Evolutionary conservation across 2,329 filamentous ascomycete species (phyloP).

Genomic region (Alternaria dauci): DNA sequence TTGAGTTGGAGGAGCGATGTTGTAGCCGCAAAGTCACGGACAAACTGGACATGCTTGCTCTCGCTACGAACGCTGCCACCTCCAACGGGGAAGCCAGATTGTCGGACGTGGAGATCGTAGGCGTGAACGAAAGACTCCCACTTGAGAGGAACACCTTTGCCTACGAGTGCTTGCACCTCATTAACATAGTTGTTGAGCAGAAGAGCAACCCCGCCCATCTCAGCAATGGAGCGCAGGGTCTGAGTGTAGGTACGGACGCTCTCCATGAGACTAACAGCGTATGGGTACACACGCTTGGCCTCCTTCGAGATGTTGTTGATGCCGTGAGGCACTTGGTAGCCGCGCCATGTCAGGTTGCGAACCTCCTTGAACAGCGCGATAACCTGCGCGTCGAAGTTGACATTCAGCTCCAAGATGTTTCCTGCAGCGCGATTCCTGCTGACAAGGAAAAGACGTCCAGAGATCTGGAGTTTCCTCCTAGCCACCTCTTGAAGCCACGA

Average conservation of each 20-base stretch:
- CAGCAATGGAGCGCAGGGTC: conserved; percentile 81
- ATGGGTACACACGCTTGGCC: conserved; percentile 97
- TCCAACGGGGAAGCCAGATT: conserved; percentile 66
- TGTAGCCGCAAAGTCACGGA: conserved; percentile 87
- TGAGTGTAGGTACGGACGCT: conserved; percentile 94
- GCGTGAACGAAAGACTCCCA: conserved; percentile 99
- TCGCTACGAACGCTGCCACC: conserved; percentile 69
- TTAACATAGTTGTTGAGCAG: conserved; percentile 91
- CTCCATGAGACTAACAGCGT: conserved; percentile 97
- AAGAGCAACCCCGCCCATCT: conserved; percentile 87
- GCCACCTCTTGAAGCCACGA: conserved; percentile 94
- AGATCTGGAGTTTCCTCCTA: conserved; percentile 86
- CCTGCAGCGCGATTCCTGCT: conserved; percentile 87
- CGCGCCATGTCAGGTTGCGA: conserved; percentile 92
- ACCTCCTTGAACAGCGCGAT: conserved; percentile 99
- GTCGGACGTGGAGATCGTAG: conserved; percentile 86
- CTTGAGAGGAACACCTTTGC: conserved; percentile 85
- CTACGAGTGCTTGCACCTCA: conserved; percentile 82
- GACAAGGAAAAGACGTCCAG: conserved; percentile 90
- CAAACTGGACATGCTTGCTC: conserved; percentile 95
- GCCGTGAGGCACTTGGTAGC: conserved; percentile 90
- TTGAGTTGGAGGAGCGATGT: conserved; percentile 90
- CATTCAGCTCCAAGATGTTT: conserved; percentile 83
- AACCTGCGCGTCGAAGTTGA: conserved; percentile 97
- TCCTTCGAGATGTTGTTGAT: conserved; percentile 97